Conservation (phyloP, 164 flowering plant species). For the Santalum album region DNA sequence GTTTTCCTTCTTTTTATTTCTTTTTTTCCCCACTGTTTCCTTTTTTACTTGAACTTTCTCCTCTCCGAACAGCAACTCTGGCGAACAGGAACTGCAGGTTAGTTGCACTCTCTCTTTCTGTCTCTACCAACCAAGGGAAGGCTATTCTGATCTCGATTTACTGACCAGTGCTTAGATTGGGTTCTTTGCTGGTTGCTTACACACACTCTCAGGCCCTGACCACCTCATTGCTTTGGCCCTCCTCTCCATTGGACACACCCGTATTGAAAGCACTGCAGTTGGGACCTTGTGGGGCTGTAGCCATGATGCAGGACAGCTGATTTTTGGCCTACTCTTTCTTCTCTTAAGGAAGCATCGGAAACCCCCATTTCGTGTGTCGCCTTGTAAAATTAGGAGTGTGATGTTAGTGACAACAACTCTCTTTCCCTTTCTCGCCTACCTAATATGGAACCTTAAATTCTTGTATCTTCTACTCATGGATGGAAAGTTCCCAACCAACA, state of each 20-base stretch:
- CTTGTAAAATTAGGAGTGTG: slow-evolving; percentile 71
- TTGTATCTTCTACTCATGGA: too few species aligned
- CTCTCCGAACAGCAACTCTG: too few species aligned
- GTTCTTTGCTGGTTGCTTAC: slow-evolving; percentile 93
- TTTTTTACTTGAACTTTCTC: too few species aligned
- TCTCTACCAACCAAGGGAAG: too few species aligned
- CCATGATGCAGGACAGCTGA: slow-evolving; percentile 91
- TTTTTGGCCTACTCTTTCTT: slow-evolving; percentile 81
- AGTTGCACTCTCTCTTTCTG: too few species aligned
- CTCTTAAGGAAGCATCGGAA: slow-evolving; percentile 79
- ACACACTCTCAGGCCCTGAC: slow-evolving; percentile 98
- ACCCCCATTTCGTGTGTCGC: slow-evolving; percentile 66
- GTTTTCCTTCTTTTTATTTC: too few species aligned
- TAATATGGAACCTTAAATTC: too few species aligned
- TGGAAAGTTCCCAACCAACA: too few species aligned
- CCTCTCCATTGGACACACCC: slow-evolving; percentile 82
- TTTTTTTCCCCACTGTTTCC: too few species aligned
- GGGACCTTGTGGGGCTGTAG: slow-evolving; percentile 99
- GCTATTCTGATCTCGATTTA: slow-evolving; percentile 49
- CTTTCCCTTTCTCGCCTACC: too few species aligned
- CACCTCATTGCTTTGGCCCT: slow-evolving; percentile 99
- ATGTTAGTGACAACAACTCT: slow-evolving; percentile 45
- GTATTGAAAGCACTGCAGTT: slow-evolving; percentile 83
- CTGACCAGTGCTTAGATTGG: slow-evolving; percentile 96
- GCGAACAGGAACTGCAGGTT: too few species aligned